These are phyloP conservation scores for Coelastrella sp. DNA, from an alignment of 139 green algal genomes.

Conservation along the genomic window DNA sequence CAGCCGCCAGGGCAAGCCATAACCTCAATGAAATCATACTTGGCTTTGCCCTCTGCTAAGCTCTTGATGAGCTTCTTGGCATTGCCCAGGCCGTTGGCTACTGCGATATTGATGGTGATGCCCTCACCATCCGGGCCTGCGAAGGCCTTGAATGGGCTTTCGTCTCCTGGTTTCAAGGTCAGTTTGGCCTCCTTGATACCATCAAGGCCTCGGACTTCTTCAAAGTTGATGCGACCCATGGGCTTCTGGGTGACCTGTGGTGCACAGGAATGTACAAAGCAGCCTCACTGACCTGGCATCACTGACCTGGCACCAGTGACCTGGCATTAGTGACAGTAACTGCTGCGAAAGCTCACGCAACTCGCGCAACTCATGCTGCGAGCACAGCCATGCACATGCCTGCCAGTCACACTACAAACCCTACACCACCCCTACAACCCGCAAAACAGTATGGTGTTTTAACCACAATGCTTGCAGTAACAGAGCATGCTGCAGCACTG, in stretches of 20 bases:
- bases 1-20: slow-evolving; percentile 74
- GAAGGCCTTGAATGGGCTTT: slow-evolving; percentile 49
- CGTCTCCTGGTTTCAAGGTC: slow-evolving; percentile 51
- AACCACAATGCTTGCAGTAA: too few species aligned
- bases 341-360: too few species aligned
- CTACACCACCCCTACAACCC: too few species aligned
- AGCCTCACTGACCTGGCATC: too few species aligned
- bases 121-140: slow-evolving; percentile 13
- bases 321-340: too few species aligned
- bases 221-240: slow-evolving; percentile 53
- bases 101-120: slow-evolving; percentile 65
- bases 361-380: too few species aligned
- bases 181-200: slow-evolving; percentile 73
- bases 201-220: slow-evolving; percentile 75
- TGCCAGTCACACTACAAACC: too few species aligned
- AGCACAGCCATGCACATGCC: too few species aligned
- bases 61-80: slow-evolving; percentile 80
- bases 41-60: not conserved
- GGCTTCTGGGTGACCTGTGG: slow-evolving; percentile 47
- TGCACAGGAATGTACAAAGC: not conserved
- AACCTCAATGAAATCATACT: slow-evolving; percentile 79
- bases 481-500: too few species aligned
- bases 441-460: too few species aligned
- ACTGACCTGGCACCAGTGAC: too few species aligned
- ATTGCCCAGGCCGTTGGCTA: slow-evolving; percentile 82